phyloP scores from a whole-genome alignment of 2,329 filamentous ascomycete genomes.

The Arthrobotrys entomopaga region DNA sequence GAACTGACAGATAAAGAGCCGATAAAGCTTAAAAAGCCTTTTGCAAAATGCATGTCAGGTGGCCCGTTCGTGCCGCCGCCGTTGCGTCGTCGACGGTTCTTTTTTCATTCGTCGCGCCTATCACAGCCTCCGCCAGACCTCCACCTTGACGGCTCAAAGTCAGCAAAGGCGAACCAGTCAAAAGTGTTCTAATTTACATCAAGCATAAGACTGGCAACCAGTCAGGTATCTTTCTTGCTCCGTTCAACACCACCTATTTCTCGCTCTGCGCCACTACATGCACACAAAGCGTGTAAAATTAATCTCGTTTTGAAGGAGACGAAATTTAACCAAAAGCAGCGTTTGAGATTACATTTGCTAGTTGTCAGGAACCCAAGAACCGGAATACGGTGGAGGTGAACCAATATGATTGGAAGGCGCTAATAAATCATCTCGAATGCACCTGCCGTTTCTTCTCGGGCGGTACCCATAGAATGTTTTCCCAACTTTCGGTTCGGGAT shows the following conservation, averaged over 20 bases:
- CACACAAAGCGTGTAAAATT: slow-evolving; percentile 22
- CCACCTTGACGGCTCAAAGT: slow-evolving; percentile 1
- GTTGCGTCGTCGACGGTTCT: slow-evolving; percentile 21
- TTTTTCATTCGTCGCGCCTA: slow-evolving; percentile 31
- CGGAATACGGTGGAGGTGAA: slow-evolving; percentile 30
- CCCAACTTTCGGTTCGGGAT: slow-evolving; percentile 43
- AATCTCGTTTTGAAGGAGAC: neutral
- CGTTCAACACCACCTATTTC: neutral
- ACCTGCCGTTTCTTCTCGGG: slow-evolving; percentile 42
- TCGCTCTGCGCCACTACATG: too few relatives aligned
- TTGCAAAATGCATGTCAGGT: slow-evolving; percentile 28
- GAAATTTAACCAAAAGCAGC: slow-evolving; percentile 16
- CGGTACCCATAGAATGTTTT: slow-evolving; percentile 28
- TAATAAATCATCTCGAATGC: slow-evolving; percentile 21
- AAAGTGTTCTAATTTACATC: slow-evolving; percentile 3
- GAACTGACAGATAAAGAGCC: slow-evolving; percentile 2
- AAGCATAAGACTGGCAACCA: slow-evolving; percentile 7
- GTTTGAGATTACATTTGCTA: slow-evolving; percentile 3
- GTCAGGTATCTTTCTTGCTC: slow-evolving; percentile 6
- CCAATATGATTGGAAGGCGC: slow-evolving; percentile 38
- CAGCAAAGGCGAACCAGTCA: neutral
- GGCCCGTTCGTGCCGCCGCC: slow-evolving; percentile 26
- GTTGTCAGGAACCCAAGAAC: slow-evolving; percentile 41
- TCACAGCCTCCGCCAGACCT: slow-evolving; percentile 28
- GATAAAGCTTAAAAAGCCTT: slow-evolving; percentile 18